A percentile compares a stretch with the other conserved stretches of the same genome.
Conservation (phyloP, 1,284 basidiomycete species). For the Cryptococcus jaspeensis region DNA sequence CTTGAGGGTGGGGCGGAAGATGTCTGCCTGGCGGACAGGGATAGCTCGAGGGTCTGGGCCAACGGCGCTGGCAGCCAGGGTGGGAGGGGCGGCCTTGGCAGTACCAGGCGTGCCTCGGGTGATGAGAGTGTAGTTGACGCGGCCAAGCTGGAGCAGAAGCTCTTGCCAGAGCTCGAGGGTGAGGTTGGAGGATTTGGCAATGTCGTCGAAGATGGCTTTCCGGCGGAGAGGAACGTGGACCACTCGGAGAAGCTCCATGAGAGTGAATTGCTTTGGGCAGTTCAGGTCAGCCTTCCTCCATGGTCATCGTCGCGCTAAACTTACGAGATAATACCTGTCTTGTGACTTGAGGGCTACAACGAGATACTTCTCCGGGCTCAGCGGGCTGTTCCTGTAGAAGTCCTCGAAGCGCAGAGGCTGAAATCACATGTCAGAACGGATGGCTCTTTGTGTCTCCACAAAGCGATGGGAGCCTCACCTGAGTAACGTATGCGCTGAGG, state of each 20-base stretch:
- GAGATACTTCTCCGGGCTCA: slow-evolving; percentile 38
- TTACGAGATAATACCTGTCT: slow-evolving; percentile 35
- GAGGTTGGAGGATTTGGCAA: slow-evolving; percentile 27
- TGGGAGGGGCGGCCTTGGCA: slow-evolving; percentile 4
- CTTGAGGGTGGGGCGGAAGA: slow-evolving; percentile 36
- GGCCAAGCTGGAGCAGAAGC: slow-evolving; percentile 37
- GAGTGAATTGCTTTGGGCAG: slow-evolving; percentile 37
- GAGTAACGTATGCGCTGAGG: slow-evolving; percentile 37
- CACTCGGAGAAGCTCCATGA: slow-evolving; percentile 45
- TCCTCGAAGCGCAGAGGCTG: slow-evolving; percentile 41
- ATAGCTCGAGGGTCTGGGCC: slow-evolving; percentile 29
- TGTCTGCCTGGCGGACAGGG: slow-evolving; percentile 36
- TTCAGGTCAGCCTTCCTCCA: slow-evolving; percentile 2
- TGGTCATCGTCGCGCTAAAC: background rate
- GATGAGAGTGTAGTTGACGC: slow-evolving; percentile 20
- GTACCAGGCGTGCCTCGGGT: slow-evolving; percentile 15
- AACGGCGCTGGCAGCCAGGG: background rate
- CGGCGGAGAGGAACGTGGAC: slow-evolving; percentile 27
- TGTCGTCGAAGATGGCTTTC: slow-evolving; percentile 36
- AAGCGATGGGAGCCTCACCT: slow-evolving; percentile 18
- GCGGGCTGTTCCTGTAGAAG: slow-evolving; percentile 36
- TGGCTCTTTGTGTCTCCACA: too few relatives aligned
- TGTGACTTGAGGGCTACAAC: slow-evolving; percentile 35
- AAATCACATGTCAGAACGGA: slow-evolving; percentile 1
- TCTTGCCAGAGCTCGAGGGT: slow-evolving; percentile 34